These are phyloP conservation scores for Penicillium bovifimosum DNA, from an alignment of 495 filamentous ascomycete genomes.

Conservation along the genomic window DNA sequence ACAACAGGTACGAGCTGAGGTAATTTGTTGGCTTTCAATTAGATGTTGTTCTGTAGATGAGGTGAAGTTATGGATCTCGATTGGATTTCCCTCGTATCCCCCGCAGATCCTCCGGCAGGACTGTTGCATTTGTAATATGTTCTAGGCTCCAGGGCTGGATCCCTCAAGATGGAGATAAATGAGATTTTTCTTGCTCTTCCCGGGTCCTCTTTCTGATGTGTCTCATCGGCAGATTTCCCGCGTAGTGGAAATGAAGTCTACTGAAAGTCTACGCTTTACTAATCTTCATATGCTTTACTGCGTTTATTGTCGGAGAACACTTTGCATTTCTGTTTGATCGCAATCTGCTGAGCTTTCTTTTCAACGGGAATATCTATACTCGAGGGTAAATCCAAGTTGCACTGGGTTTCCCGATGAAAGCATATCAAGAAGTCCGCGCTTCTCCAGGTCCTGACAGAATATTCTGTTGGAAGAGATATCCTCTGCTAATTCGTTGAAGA, in stretches of 20 bases:
- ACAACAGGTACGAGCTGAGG: not conserved
- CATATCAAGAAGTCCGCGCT: slow-evolving; percentile 16
- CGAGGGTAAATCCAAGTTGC: slow-evolving; percentile 11
- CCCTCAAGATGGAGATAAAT: too few species aligned
- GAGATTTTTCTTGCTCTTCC: too few species aligned
- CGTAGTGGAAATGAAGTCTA: too few species aligned
- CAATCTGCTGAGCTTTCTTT: not conserved
- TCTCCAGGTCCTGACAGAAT: slow-evolving; percentile 16
- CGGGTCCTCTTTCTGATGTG: too few species aligned
- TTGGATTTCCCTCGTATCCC: too few species aligned
- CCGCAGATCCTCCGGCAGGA: not conserved
- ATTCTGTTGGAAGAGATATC: not conserved
- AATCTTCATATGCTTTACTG: not conserved
- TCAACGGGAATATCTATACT: not conserved
- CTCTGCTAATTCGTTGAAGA: not conserved
- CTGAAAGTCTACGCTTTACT: too few species aligned
- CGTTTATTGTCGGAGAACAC: not conserved
- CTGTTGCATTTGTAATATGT: not conserved
- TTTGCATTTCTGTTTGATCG: not conserved
- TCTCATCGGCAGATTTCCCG: too few species aligned
- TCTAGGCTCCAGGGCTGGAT: not conserved
- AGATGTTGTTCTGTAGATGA: too few species aligned
- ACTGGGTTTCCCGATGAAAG: slow-evolving; percentile 18
- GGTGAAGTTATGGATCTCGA: too few species aligned
- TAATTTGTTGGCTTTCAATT: too few species aligned